Conservation (phyloP, 2,329 filamentous ascomycete genomes). For the Aspergillus costaricaensis region DNA sequence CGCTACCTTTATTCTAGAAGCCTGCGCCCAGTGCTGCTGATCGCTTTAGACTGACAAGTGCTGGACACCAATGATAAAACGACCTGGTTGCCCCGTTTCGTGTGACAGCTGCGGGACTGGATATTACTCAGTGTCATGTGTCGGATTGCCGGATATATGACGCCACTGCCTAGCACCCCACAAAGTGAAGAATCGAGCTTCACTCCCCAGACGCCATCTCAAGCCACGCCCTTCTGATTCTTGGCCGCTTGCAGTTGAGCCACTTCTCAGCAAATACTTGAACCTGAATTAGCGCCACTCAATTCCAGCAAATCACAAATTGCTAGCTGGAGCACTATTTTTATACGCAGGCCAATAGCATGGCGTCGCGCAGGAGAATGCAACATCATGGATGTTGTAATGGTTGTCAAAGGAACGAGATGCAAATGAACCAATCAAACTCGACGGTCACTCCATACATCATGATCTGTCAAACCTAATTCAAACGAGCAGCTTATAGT, state of each 20-base stretch:
- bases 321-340: background rate
- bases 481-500: background rate
- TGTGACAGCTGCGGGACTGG: constrained; percentile 11
- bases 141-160: constrained; percentile 3
- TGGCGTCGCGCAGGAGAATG: background rate
- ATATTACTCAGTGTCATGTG: background rate
- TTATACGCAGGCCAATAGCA: background rate
- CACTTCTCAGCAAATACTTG: background rate
- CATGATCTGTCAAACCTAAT: background rate
- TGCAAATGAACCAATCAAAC: background rate
- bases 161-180: constrained; percentile 13
- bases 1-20: background rate
- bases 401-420: background rate
- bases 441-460: background rate
- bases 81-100: background rate
- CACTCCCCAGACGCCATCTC: background rate
- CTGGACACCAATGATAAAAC: background rate
- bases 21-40: background rate
- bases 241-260: background rate
- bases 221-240: background rate
- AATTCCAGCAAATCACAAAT: background rate
- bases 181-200: background rate
- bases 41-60: background rate
- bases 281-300: background rate
- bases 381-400: background rate